phyloP scores from a whole-genome alignment of 2,329 filamentous ascomycete species.

The Colletotrichum lindemuthianum region DNA sequence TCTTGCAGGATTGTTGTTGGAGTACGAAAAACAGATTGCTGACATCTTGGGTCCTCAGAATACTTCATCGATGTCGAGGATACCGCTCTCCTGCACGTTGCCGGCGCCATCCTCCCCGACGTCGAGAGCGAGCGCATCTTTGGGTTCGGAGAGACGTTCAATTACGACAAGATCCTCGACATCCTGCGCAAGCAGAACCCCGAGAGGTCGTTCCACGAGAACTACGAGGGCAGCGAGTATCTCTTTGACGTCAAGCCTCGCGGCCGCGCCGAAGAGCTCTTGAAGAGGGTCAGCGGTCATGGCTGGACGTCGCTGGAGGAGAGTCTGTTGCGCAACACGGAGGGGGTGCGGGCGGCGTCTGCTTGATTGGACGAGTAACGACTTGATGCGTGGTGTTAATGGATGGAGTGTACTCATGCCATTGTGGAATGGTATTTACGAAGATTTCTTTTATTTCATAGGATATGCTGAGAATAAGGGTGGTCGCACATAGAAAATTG shows the following conservation, averaged over 20 bases:
- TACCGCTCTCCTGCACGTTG: slow-evolving; percentile 60
- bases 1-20: no score
- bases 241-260: slow-evolving; percentile 23
- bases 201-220: slow-evolving; percentile 36
- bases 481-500: no score
- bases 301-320: slow-evolving; percentile 38
- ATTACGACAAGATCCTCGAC: slow-evolving; percentile 53
- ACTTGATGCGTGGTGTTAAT: no score
- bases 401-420: no score
- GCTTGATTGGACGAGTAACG: no score
- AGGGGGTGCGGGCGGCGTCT: not conserved
- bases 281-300: slow-evolving; percentile 32
- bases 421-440: no score
- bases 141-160: slow-evolving; percentile 59
- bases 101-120: slow-evolving; percentile 56
- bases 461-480: no score
- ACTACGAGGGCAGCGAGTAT: slow-evolving; percentile 36
- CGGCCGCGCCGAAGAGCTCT: slow-evolving; percentile 36
- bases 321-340: slow-evolving; percentile 10
- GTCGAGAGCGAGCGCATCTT: slow-evolving; percentile 63
- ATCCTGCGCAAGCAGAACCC: slow-evolving; percentile 41
- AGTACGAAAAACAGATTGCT: not conserved
- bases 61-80: slow-evolving; percentile 60
- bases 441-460: no score
- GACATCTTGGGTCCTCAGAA: slow-evolving; percentile 42